Evolutionary conservation across 2,329 filamentous ascomycete genomes (phyloP).

Genomic region (Trichoderma asperellum): DNA sequence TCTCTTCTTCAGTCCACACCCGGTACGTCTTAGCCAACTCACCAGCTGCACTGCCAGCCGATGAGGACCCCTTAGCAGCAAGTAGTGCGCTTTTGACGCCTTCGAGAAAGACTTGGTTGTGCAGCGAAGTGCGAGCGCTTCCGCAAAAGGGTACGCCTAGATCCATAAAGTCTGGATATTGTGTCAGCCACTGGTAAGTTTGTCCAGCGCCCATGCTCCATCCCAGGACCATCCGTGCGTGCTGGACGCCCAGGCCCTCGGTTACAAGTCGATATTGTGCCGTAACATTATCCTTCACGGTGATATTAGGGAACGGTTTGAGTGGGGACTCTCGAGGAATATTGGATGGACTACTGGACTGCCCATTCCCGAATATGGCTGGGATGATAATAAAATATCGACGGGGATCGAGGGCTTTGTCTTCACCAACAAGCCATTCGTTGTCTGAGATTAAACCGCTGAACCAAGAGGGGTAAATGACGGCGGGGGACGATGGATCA

Average conservation of each 20-base stretch:
- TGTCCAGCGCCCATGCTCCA: constrained; percentile 62
- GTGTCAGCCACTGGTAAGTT: constrained; percentile 55
- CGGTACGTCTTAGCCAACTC: constrained; percentile 33
- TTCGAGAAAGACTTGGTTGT: constrained; percentile 60
- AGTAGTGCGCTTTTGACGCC: constrained; percentile 55
- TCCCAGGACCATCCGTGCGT: constrained; percentile 53
- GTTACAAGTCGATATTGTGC: constrained; percentile 52
- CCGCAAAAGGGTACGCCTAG: constrained; percentile 54
- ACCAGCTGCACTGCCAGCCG: constrained; percentile 53
- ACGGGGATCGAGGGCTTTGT: constrained; percentile 65
- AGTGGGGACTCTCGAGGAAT: constrained; percentile 34
- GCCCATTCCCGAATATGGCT: constrained; percentile 57
- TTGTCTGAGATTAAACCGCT: constrained; percentile 66
- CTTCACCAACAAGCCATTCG: constrained; percentile 71
- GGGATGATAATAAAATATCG: constrained; percentile 55
- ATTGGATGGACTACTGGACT: constrained; percentile 59
- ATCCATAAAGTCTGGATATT: constrained; percentile 54
- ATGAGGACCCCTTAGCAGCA: constrained; percentile 46
- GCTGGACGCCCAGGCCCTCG: constrained; percentile 46
- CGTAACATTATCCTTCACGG: constrained; percentile 56
- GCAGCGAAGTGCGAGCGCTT: constrained; percentile 53
- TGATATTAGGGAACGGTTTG: constrained; percentile 49
- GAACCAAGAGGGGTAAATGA: constrained; percentile 81
- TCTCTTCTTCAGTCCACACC: constrained; percentile 48
- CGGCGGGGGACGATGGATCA: constrained; percentile 61